phyloP scores from a whole-genome alignment of 1,284 basidiomycete species.

The Malassezia sp. region DNA sequence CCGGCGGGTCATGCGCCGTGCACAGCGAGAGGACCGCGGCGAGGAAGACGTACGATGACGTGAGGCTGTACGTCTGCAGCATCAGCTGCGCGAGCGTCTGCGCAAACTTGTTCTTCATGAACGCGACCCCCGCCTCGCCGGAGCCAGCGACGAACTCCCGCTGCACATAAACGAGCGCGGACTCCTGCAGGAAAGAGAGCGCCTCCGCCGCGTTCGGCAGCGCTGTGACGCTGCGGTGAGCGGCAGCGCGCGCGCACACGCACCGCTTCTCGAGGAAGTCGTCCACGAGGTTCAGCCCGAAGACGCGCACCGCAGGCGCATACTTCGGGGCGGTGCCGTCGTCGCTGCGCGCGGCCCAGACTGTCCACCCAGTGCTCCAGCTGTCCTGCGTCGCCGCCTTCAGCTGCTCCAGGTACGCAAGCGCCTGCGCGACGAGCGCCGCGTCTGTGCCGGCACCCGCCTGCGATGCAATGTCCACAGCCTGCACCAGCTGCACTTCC shows the following conservation, averaged over 20 bases:
- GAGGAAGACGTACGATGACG: conserved; percentile 62
- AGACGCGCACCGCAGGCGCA: conserved; percentile 66
- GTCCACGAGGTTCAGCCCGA: conserved; percentile 70
- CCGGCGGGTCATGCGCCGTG: conserved; percentile 49
- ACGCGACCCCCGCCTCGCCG: conserved; percentile 31
- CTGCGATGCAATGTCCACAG: conserved; percentile 17
- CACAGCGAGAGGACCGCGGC: conserved; percentile 46
- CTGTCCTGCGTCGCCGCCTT: conserved; percentile 53
- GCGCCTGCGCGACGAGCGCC: conserved; percentile 10
- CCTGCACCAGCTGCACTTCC: conserved; percentile 16
- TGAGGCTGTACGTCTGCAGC: conserved; percentile 79
- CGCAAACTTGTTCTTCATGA: conserved; percentile 90
- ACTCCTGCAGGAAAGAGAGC: conserved; percentile 37
- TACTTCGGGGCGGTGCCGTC: conserved; percentile 57
- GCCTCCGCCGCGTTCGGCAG: conserved; percentile 25
- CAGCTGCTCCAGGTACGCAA: conserved; percentile 14
- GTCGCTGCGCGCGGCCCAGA: conserved; percentile 47
- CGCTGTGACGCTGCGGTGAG: conserved; percentile 1
- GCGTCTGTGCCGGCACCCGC: conserved; percentile 8
- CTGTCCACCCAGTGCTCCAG: conserved; percentile 54
- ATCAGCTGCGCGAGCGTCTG: conserved; percentile 93
- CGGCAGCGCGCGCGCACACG: conserved; percentile 43
- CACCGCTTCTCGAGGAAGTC: conserved; percentile 74
- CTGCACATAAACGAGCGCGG: conserved; percentile 34
- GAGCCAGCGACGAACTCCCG: conserved; percentile 34